phyloP scores from a whole-genome alignment of 371 early-diverging fungal genomes.

The Massospora cicadina region DNA sequence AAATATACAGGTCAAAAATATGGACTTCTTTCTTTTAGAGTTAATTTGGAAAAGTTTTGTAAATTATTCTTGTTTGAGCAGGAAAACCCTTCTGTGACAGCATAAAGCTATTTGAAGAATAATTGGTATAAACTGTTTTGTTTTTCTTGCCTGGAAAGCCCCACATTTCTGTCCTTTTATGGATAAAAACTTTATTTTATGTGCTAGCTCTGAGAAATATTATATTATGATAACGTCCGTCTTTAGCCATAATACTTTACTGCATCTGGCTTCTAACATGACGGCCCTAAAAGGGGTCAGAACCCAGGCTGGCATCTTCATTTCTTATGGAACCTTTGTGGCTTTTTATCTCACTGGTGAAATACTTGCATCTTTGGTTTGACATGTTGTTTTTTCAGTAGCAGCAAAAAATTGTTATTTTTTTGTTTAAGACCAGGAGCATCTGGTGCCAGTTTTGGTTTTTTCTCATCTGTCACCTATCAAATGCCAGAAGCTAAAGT shows the following conservation, averaged over 20 bases:
- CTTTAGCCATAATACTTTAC: conserved; percentile 40
- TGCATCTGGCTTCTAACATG: conserved; percentile 50
- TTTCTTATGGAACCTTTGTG: conserved; percentile 44
- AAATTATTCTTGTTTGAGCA: not conserved
- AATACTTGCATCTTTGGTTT: conserved; percentile 33
- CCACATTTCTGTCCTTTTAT: conserved; percentile 39
- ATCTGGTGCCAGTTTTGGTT: conserved; percentile 54
- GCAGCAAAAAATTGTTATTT: conserved; percentile 22
- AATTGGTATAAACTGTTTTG: conserved; percentile 42
- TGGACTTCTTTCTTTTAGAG: too few species aligned
- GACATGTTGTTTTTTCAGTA: not conserved
- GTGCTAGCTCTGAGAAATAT: conserved; percentile 32
- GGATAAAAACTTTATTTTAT: conserved; percentile 44
- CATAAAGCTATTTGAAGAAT: conserved; percentile 16
- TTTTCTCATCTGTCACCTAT: conserved; percentile 33
- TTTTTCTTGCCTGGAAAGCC: conserved; percentile 53
- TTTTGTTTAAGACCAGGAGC: conserved; percentile 55
- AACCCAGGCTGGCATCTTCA: conserved; percentile 20
- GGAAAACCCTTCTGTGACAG: not conserved
- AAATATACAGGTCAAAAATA: too few species aligned
- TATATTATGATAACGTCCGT: conserved; percentile 46
- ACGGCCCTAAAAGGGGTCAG: conserved; percentile 43
- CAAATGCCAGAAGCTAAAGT: conserved; percentile 39
- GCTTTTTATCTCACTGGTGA: conserved; percentile 55
- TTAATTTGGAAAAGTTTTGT: not conserved